Evolutionary conservation across 2,329 filamentous ascomycete genomes (phyloP).

Genomic region (Fusarium praegraminearum): DNA sequence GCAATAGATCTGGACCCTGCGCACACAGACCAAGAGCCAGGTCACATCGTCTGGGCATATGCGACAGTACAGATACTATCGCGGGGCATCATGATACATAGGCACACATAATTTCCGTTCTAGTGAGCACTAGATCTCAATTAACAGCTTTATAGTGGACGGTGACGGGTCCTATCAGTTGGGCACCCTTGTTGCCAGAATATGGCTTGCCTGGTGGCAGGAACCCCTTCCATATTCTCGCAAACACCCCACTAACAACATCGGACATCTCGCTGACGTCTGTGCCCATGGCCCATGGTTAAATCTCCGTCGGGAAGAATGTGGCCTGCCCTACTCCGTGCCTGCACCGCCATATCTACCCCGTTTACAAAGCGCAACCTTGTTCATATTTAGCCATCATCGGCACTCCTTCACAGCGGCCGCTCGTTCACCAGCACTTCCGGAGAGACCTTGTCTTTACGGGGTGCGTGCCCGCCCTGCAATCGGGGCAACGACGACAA

Average conservation of each 20-base stretch:
- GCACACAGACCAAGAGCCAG: conserved; percentile 27
- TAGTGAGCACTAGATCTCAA: conserved; percentile 27
- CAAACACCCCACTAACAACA: conserved; percentile 14
- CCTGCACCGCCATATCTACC: conserved; percentile 9
- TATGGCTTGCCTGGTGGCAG: conserved; percentile 18
- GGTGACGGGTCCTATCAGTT: conserved; percentile 15
- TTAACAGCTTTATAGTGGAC: conserved; percentile 13
- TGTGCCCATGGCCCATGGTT: conserved; percentile 19
- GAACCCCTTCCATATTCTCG: conserved; percentile 11
- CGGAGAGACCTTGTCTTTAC: conserved; percentile 21
- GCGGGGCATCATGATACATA: conserved; percentile 48
- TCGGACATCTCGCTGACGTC: conserved; percentile 28
- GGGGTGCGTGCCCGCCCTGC: conserved; percentile 18
- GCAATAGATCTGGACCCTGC: conserved; percentile 40
- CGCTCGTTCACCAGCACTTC: conserved; percentile 28
- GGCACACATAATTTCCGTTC: conserved; percentile 41
- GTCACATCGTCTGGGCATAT: conserved; percentile 43
- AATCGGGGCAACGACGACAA: conserved; percentile 30
- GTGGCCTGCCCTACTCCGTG: neutral
- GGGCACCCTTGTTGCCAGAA: conserved; percentile 17
- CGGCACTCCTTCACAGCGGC: conserved; percentile 32
- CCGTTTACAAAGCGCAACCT: conserved; percentile 8
- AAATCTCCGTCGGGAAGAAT: conserved; percentile 34
- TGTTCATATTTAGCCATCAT: conserved; percentile 7
- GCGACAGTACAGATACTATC: conserved; percentile 44